phyloP scores from a whole-genome alignment of 768 basidiomycete genomes.

The Chalciporus chontae region DNA sequence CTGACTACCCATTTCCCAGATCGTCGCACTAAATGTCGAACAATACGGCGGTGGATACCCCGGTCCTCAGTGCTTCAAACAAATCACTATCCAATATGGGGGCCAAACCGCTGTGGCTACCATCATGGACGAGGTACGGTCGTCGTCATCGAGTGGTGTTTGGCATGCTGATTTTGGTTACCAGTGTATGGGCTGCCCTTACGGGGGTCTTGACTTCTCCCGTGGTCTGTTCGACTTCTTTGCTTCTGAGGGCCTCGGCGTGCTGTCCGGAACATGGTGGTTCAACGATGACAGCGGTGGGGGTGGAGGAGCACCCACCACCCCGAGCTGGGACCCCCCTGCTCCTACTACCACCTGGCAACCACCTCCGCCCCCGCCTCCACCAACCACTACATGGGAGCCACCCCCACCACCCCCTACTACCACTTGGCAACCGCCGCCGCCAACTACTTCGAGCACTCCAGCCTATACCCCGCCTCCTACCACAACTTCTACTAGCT shows the following conservation, averaged over 20 bases:
- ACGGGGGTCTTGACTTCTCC: constrained; percentile 65
- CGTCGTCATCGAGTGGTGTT: not conserved
- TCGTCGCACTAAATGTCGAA: constrained; percentile 50
- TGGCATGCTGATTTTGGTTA: not conserved
- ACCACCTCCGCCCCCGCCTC: not conserved
- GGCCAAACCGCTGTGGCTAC: constrained; percentile 57
- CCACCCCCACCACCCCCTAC: constrained; percentile 20
- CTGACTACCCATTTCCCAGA: constrained; percentile 31
- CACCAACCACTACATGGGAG: constrained; percentile 16
- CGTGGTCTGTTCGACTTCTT: constrained; percentile 65
- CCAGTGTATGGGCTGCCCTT: constrained; percentile 67
- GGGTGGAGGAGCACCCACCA: constrained; percentile 11
- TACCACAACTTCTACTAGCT: constrained; percentile 26
- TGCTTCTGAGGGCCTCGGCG: constrained; percentile 43
- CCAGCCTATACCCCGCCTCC: constrained; percentile 14
- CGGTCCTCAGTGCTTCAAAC: constrained; percentile 58
- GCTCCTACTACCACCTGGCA: constrained; percentile 18
- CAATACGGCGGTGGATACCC: constrained; percentile 63
- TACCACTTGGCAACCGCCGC: constrained; percentile 12
- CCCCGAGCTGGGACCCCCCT: constrained; percentile 10
- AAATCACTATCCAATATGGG: constrained; percentile 56
- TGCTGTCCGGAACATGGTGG: constrained; percentile 61
- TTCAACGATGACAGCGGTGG: constrained; percentile 41
- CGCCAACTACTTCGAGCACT: constrained; percentile 23
- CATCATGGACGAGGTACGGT: constrained; percentile 59